Percentiles rank a stretch among this genome's conserved stretches.
Evolutionary conservation across 1,284 basidiomycete species (phyloP).

Genomic region (Leccinum holopus): DNA sequence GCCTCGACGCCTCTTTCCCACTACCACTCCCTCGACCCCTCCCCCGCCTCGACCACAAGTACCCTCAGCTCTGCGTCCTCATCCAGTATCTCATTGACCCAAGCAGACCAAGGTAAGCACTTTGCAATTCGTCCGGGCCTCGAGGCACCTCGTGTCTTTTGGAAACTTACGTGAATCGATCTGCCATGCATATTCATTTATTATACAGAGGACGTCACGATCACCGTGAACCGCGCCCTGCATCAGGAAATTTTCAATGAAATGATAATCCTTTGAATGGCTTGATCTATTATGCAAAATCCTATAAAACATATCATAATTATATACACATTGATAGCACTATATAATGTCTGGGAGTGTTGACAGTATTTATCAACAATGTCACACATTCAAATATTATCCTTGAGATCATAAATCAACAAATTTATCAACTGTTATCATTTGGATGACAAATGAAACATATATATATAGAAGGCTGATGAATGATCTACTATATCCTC

Average conservation of each 20-base stretch:
- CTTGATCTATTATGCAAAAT: no score
- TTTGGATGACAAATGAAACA: no score
- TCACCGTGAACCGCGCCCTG: conserved; percentile 52
- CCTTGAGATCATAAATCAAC: no score
- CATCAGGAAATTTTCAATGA: background rate
- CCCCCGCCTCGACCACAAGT: conserved; percentile 37
- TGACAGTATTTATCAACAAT: no score
- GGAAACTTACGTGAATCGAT: conserved; percentile 37
- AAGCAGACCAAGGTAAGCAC: conserved; percentile 58
- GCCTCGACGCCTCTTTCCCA: conserved; percentile 33
- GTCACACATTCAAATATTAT: no score
- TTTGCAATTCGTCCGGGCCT: conserved; percentile 17
- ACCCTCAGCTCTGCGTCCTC: conserved; percentile 44
- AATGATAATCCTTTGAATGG: no score
- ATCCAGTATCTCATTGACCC: conserved; percentile 51
- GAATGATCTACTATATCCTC: no score
- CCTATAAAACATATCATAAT: no score
- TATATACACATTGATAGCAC: no score
- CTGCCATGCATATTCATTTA: conserved; percentile 28
- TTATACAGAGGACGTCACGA: conserved; percentile 62
- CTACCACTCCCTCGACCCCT: conserved; percentile 39
- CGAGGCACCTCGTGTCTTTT: conserved; percentile 28
- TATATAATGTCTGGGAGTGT: no score
- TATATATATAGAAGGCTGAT: no score
- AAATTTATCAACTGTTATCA: no score